Conservation (phyloP, 2,329 filamentous ascomycete genomes). For the Graphilbum ipis-grandicollis region DNA sequence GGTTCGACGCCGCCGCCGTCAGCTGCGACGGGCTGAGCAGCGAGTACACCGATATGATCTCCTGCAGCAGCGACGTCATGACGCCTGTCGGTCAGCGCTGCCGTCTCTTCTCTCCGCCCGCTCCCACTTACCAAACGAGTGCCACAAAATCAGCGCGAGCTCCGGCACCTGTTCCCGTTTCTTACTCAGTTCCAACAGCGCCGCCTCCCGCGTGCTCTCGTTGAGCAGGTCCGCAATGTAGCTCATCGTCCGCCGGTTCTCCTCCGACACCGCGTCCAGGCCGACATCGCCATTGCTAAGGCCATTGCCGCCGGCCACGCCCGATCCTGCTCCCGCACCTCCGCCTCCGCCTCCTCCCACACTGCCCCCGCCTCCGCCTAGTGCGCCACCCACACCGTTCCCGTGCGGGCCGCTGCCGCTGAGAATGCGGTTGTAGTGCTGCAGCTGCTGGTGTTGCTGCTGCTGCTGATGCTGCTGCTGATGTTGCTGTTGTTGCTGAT, state of each 20-base stretch:
- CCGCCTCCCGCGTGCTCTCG: constrained; percentile 72
- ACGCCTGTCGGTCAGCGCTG: constrained; percentile 42
- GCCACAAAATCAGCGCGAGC: constrained; percentile 89
- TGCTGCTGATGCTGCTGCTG: constrained; percentile 42
- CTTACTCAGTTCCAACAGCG: constrained; percentile 90
- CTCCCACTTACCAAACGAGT: constrained; percentile 68
- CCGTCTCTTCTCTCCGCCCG: not conserved
- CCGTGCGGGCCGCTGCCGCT: constrained; percentile 2
- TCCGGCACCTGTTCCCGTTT: constrained; percentile 97
- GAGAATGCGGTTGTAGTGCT: constrained; percentile 59
- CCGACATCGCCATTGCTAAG: constrained; percentile 33
- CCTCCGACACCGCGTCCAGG: constrained; percentile 59
- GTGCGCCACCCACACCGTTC: constrained; percentile 22
- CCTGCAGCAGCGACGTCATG: constrained; percentile 93
- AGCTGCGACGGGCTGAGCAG: constrained; percentile 92
- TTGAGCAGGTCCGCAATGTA: constrained; percentile 88
- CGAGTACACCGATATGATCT: constrained; percentile 97
- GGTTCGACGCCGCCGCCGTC: constrained; percentile 90
- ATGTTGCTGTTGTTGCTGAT: constrained; percentile 45
- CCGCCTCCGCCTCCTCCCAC: constrained; percentile 19
- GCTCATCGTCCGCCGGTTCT: constrained; percentile 79
- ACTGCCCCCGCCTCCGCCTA: constrained; percentile 34
- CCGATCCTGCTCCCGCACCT: constrained; percentile 18
- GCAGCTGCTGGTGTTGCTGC: constrained; percentile 33
- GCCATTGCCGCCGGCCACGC: constrained; percentile 37